Evolutionary conservation across 768 basidiomycete genomes (phyloP).

Genomic region (Suillus variegatus): DNA sequence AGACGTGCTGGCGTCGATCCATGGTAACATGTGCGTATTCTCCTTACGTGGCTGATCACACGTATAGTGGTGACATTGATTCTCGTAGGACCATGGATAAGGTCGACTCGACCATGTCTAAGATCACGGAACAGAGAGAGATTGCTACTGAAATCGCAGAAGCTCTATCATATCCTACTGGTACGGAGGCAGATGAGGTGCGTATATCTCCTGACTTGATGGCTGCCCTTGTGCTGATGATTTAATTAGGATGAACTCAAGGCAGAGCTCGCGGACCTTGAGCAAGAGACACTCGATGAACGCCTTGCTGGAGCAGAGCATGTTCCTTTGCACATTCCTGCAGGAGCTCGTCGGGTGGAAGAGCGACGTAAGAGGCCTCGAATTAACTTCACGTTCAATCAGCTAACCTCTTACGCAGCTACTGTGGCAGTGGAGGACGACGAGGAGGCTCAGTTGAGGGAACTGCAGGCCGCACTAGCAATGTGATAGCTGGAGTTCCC

Average conservation of each 20-base stretch:
- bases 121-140: constrained; percentile 87
- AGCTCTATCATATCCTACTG: constrained; percentile 74
- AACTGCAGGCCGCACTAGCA: constrained; percentile 84
- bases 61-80: background rate
- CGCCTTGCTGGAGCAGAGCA: constrained; percentile 85
- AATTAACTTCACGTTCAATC: constrained; percentile 4
- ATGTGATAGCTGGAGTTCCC: constrained; percentile 51
- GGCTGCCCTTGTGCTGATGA: constrained; percentile 3
- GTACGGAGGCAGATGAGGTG: constrained; percentile 74
- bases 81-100: constrained; percentile 71
- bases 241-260: constrained; percentile 72
- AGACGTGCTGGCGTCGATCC: constrained; percentile 85
- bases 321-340: constrained; percentile 84
- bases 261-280: constrained; percentile 80
- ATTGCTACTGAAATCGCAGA: constrained; percentile 92
- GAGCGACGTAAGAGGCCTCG: constrained; percentile 31
- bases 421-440: constrained; percentile 73
- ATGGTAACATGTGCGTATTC: constrained; percentile 78
- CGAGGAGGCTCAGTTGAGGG: constrained; percentile 86
- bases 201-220: constrained; percentile 21
- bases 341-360: constrained; percentile 46
- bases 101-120: constrained; percentile 88
- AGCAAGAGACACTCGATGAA: constrained; percentile 86
- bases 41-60: constrained; percentile 4
- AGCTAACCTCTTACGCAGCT: constrained; percentile 18